Base-by-base conservation (phyloP, 1,284 basidiomycete species). In the Phylloboletellus chloephorus region DNA sequence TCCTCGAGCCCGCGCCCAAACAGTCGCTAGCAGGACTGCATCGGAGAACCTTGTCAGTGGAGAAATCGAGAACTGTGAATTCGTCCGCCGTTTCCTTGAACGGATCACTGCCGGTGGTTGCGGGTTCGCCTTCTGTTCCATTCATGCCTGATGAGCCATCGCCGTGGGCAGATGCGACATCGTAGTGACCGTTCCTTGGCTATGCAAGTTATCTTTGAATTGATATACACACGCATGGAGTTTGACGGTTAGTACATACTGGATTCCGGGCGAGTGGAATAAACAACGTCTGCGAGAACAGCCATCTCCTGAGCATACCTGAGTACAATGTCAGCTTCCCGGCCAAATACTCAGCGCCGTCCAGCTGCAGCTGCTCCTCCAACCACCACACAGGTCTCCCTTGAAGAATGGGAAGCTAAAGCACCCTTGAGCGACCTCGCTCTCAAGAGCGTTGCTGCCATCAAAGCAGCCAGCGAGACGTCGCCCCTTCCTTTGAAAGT, bases 381-480 rank as follows among this genome's bases (percentile, higher is more conserved):
- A 20, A 42, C 54, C 23, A 50, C 58, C 22, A 49, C 58, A 19
- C 54, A 61, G 9, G 60, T 85, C 25, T 78, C 67, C 31, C 71
- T 93, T 5, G 90, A 94, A 58, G 88, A 94, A 66, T 96, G 92
- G 92, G 91, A 95, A 56, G 63, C 76, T 0, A 83, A 77, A 52
- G 78, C 89, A 2, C 87, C 88, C 1, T 63, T 95, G 29, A 72
- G 69, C 30, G 87, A 92, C 33, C 56, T 76, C 9, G 82, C 88
- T 56, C 66, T 76, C 12, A 74, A 73, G 44, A 90, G 84, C 55
- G 73, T 93, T 16, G 68, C 68, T 29, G 58, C 66, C 6, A 58
- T 93, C 43, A 86, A 85, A 57, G 65, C 72, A 17, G 79, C 78
- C 4, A 76, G 73, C 48, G 81, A 82, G 55, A 68, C 71, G 34